phyloP scores from a whole-genome alignment of 805 yeast genomes.

The Yamadazyma paraphyllophila region DNA sequence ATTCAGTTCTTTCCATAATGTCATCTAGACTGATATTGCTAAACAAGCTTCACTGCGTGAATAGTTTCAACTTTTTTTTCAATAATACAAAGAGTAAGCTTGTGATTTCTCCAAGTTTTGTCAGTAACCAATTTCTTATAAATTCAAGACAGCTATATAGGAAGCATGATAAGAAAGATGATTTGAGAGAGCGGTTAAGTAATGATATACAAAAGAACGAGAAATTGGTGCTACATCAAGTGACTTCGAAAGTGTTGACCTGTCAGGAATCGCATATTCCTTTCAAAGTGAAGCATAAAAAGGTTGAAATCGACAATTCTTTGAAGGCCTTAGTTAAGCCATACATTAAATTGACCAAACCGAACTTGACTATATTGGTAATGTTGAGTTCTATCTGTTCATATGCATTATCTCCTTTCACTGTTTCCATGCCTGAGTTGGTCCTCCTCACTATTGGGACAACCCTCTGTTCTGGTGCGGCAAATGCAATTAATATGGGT shows the following conservation, averaged over 20 bases:
- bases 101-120: constrained; percentile 31
- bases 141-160: constrained; percentile 6
- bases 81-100: constrained; percentile 33
- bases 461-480: constrained; percentile 84
- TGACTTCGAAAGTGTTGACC: constrained; percentile 43
- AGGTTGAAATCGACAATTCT: constrained; percentile 10
- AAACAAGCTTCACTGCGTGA: constrained; percentile 22
- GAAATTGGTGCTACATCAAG: constrained; percentile 28
- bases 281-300: constrained; percentile 52
- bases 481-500: constrained; percentile 96
- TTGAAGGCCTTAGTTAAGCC: constrained; percentile 50
- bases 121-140: constrained; percentile 28
- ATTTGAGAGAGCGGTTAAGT: background rate
- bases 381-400: constrained; percentile 91
- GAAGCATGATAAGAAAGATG: constrained; percentile 2
- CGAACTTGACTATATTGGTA: constrained; percentile 80
- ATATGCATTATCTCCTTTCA: constrained; percentile 85
- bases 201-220: constrained; percentile 2
- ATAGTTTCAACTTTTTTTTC: constrained; percentile 36
- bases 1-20: background rate
- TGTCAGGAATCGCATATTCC: constrained; percentile 55
- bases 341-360: constrained; percentile 83
- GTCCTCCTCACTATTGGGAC: constrained; percentile 80
- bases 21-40: constrained; percentile 5
- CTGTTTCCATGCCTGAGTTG: constrained; percentile 70